Evolutionary conservation across 768 basidiomycete genomes (phyloP).

Genomic region (Xerocomus spinulosus): DNA sequence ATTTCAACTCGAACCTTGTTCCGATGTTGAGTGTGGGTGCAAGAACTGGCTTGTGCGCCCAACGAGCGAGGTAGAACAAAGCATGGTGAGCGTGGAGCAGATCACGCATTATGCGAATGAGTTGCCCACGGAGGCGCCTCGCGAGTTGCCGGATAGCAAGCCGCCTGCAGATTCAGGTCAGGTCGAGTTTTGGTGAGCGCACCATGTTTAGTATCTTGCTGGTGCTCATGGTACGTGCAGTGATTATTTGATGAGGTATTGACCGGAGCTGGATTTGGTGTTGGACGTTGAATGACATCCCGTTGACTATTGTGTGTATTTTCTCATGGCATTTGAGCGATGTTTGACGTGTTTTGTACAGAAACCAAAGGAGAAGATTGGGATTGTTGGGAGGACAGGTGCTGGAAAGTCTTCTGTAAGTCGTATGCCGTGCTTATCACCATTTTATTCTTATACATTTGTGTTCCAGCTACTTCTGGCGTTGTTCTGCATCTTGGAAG

Average conservation of each 20-base stretch:
- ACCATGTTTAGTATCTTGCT: too few relatives aligned
- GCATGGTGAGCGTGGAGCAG: slow-evolving; percentile 85
- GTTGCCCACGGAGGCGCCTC: slow-evolving; percentile 68
- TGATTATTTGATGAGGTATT: slow-evolving; percentile 73
- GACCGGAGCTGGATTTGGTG: slow-evolving; percentile 73
- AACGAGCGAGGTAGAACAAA: slow-evolving; percentile 86
- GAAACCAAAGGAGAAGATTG: slow-evolving; percentile 80
- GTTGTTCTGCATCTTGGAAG: slow-evolving; percentile 75
- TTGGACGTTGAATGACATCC: slow-evolving; percentile 71
- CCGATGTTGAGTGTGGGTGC: too few relatives aligned
- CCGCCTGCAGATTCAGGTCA: slow-evolving; percentile 55
- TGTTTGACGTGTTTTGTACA: slow-evolving; percentile 25
- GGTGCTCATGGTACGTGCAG: slow-evolving; percentile 29
- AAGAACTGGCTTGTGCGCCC: slow-evolving; percentile 82
- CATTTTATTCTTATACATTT: background rate
- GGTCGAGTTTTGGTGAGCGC: slow-evolving; percentile 70
- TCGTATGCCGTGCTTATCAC: background rate
- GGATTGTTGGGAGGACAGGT: slow-evolving; percentile 82
- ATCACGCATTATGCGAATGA: slow-evolving; percentile 73
- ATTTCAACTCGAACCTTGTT: background rate
- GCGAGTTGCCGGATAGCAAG: slow-evolving; percentile 56
- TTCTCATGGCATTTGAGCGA: background rate
- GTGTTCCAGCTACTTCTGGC: slow-evolving; percentile 55
- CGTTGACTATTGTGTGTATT: slow-evolving; percentile 56
- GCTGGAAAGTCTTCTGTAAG: slow-evolving; percentile 70